Base-by-base conservation (phyloP, 2,329 filamentous ascomycete species). In the Neonectria hederae region DNA sequence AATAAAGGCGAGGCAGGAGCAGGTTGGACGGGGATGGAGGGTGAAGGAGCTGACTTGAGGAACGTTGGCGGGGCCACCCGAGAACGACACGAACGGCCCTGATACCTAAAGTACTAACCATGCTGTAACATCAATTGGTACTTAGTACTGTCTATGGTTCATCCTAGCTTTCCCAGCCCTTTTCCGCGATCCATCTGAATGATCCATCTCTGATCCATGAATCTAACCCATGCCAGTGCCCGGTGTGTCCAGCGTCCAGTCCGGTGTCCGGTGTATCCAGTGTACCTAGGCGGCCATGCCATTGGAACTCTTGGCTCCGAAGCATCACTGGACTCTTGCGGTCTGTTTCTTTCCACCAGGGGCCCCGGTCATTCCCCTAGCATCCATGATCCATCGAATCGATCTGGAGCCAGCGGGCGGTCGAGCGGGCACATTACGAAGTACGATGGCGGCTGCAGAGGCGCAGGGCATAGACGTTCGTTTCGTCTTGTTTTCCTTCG, bases 331-430 rank as follows among this genome's bases (percentile, higher is more conserved):
- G 14, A 8, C 35, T 38, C 14, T 38, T n/a, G 5, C 14, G 35
- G 14, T n/a, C 35, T 38, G 6, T 17, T 38, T 6, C 32, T 17
- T 38, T 6, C 35, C 14, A n/a, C 35, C 24, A 24, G 24, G 24
- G 24, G 24, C 9, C 26, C 26, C 24, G 46, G 46, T 30, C 46
- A 32, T 26, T 30, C 9, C 46, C 46, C 46, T 30, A 49, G 14
- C 4, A 49, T 30, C 26, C 9, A 49, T 30, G 24, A 10, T 42
- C 24, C 24, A 49, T 49, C 46, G 43, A 48, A 21, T 24, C 43
- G 46, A 49, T 49, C 46, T 49, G 46, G 26, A 30, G 46, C 46
- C 26, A 49, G 46, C 46, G 46, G 17, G 46, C 26, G 46, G 17
- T 21, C 5, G 9, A 22, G 45, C 22, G 22, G 45, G 22, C 21